These are phyloP conservation scores for Trichothecium sympodiale DNA, from an alignment of 2,329 filamentous ascomycete species.

Conservation along the genomic window DNA sequence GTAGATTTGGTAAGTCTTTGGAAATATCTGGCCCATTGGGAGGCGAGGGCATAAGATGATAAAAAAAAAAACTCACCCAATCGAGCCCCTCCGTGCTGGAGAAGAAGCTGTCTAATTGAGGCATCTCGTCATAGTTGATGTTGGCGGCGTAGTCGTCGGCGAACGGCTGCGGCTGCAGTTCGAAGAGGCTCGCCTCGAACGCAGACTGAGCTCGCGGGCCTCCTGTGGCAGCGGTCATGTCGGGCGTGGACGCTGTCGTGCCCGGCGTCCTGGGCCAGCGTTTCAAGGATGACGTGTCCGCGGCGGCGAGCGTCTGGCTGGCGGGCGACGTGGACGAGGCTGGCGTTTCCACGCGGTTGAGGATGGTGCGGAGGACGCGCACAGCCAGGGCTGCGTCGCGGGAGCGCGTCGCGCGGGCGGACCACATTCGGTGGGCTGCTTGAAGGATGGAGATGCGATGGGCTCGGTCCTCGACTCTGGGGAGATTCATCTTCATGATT, in stretches of 20 bases:
- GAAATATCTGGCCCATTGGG: no score
- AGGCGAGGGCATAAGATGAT: not conserved
- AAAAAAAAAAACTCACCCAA: slow-evolving; percentile 22
- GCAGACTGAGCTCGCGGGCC: no score
- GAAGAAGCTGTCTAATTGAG: slow-evolving; percentile 26
- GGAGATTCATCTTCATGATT: no score
- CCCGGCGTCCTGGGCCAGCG: not conserved
- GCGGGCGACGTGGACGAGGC: slow-evolving; percentile 1
- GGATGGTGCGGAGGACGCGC: slow-evolving; percentile 29
- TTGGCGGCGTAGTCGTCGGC: slow-evolving; percentile 6
- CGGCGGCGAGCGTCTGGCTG: not conserved
- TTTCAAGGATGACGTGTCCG: not conserved
- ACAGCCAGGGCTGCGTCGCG: slow-evolving; percentile 31
- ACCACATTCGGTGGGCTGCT: slow-evolving; percentile 31
- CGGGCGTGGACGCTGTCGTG: slow-evolving; percentile 1
- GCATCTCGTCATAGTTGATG: slow-evolving; percentile 19
- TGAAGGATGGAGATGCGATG: slow-evolving; percentile 24
- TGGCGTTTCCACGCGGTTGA: slow-evolving; percentile 21
- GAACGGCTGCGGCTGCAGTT: slow-evolving; percentile 6
- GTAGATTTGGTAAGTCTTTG: no score
- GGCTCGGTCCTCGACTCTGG: slow-evolving; percentile 18
- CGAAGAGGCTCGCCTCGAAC: no score
- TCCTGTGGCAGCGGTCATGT: slow-evolving; percentile 1
- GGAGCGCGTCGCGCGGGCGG: slow-evolving; percentile 22
- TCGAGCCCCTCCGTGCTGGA: slow-evolving; percentile 21